Conservation (phyloP, 495 filamentous ascomycete genomes). For the Aspergillus avenaceus region DNA sequence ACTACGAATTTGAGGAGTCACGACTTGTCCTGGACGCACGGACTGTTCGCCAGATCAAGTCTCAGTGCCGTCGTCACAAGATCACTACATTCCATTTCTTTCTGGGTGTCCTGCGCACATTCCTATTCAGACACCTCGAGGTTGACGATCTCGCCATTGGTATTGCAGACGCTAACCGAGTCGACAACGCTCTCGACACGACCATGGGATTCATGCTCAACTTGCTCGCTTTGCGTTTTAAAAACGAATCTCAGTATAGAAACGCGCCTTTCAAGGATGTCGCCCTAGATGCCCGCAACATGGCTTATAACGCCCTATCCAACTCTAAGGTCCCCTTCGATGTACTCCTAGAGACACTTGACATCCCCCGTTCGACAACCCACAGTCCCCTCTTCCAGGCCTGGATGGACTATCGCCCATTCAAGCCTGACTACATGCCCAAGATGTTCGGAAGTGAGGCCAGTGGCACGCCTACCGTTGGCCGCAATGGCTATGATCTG, state of each 20-base stretch:
- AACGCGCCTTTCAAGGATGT: background rate
- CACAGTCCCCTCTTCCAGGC: slow-evolving; percentile 30
- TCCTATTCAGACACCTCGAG: slow-evolving; percentile 19
- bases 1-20: background rate
- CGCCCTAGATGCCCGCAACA: slow-evolving; percentile 7
- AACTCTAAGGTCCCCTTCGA: slow-evolving; percentile 36
- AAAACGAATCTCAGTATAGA: background rate
- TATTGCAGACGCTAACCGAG: slow-evolving; percentile 35
- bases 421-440: background rate
- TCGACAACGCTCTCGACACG: slow-evolving; percentile 7
- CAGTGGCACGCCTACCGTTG: background rate
- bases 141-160: slow-evolving; percentile 34
- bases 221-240: slow-evolving; percentile 41
- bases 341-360: slow-evolving; percentile 26
- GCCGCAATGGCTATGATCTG: background rate
- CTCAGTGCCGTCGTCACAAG: background rate
- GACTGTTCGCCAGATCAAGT: slow-evolving; percentile 1
- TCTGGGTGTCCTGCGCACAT: slow-evolving; percentile 16
- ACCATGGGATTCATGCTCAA: slow-evolving; percentile 46
- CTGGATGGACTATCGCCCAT: slow-evolving; percentile 25
- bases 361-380: slow-evolving; percentile 16
- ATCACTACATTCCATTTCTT: slow-evolving; percentile 31
- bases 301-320: slow-evolving; percentile 10
- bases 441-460: background rate
- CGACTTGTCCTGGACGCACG: background rate